phyloP scores from a whole-genome alignment of 345 rosid species.

The Camelina neglecta region DNA sequence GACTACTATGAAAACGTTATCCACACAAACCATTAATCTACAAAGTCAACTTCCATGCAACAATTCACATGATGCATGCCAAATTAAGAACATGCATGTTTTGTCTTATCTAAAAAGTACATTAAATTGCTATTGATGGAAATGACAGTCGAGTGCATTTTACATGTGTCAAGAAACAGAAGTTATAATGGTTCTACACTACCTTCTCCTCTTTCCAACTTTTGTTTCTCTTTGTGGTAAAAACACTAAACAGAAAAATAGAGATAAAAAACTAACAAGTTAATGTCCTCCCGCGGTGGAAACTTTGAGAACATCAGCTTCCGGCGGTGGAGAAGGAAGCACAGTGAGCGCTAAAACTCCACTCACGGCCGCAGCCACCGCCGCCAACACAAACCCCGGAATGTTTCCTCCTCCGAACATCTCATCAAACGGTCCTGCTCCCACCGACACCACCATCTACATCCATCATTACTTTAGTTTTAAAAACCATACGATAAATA shows the following conservation, averaged over 20 bases:
- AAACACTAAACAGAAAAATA: background rate
- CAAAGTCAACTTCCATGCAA: slow-evolving; percentile 7
- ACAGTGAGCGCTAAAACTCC: slow-evolving; percentile 57
- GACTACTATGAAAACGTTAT: background rate
- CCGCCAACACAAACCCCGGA: slow-evolving; percentile 72
- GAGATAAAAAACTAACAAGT: background rate
- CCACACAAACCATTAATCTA: background rate
- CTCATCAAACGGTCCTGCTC: slow-evolving; percentile 70
- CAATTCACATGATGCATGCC: slow-evolving; percentile 11
- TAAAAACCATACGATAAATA: background rate
- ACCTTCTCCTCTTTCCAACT: slow-evolving; percentile 22
- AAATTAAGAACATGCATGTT: background rate
- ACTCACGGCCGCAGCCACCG: slow-evolving; percentile 64
- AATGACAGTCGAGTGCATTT: slow-evolving; percentile 19
- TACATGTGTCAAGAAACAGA: slow-evolving; percentile 28
- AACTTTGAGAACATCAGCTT: slow-evolving; percentile 37
- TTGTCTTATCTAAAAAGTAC: slow-evolving; percentile 32
- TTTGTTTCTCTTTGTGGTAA: background rate
- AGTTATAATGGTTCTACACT: background rate
- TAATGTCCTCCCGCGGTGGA: slow-evolving; percentile 34
- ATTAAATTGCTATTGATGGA: slow-evolving; percentile 13
- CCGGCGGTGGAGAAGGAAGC: slow-evolving; percentile 76
- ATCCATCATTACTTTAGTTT: background rate
- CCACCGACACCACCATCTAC: slow-evolving; percentile 76
- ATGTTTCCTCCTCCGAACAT: slow-evolving; percentile 82